These are phyloP conservation scores for Oryza meridionalis DNA, from an alignment of 176 grass and related monocot genomes.

Conservation along the genomic window DNA sequence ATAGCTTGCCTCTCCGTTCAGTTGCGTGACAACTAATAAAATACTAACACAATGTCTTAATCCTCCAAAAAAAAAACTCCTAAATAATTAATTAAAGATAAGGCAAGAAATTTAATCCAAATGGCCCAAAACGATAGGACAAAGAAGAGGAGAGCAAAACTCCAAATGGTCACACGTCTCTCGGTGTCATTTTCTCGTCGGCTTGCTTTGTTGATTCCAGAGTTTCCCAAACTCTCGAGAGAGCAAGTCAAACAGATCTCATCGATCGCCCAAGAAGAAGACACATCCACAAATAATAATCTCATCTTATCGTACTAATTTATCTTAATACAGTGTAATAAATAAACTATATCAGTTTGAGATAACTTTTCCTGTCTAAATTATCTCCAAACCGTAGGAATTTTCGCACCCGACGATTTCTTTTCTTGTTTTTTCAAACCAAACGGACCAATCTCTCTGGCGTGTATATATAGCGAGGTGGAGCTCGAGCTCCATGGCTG, in stretches of 20 bases:
- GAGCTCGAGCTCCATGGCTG: no score
- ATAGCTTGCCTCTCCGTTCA: no score
- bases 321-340: no score
- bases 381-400: neutral
- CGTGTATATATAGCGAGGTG: neutral
- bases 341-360: neutral
- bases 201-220: no score
- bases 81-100: neutral
- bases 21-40: no score
- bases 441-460: neutral
- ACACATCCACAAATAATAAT: neutral
- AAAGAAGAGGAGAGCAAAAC: neutral
- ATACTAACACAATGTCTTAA: no score
- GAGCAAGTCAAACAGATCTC: constrained; percentile 24
- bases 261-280: neutral
- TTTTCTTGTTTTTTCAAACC: neutral
- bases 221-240: neutral
- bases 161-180: neutral
- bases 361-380: neutral
- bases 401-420: neutral
- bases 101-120: neutral
- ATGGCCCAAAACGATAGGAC: neutral
- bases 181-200: neutral
- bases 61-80: no score
- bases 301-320: no score